Evolutionary conservation across 805 yeast genomes (phyloP).

Genomic region (Citeromyces matritensis): DNA sequence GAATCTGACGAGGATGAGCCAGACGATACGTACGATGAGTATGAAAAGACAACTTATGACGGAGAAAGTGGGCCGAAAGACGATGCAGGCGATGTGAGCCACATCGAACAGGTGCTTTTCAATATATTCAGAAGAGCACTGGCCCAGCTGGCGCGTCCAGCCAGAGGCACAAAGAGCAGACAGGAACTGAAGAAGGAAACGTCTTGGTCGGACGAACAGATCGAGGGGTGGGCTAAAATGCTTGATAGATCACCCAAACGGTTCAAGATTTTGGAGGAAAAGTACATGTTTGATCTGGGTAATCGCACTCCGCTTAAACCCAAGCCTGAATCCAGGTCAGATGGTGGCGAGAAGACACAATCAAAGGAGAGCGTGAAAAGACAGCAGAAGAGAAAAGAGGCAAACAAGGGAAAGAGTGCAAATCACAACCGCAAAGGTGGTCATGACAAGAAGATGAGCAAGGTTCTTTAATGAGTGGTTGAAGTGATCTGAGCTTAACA

Average conservation of each 20-base stretch:
- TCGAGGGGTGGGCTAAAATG: constrained; percentile 89
- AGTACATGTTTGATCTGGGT: constrained; percentile 31
- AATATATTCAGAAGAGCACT: constrained; percentile 35
- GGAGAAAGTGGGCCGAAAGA: constrained; percentile 3
- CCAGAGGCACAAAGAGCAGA: constrained; percentile 37
- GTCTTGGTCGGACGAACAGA: constrained; percentile 77
- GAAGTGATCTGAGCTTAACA: no score
- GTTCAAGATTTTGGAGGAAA: constrained; percentile 47
- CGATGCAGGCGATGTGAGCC: constrained; percentile 14
- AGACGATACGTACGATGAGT: constrained; percentile 63
- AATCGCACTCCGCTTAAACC: not conserved
- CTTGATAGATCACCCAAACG: constrained; percentile 48
- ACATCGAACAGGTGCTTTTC: constrained; percentile 42
- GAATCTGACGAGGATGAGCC: constrained; percentile 76
- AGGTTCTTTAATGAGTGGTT: constrained; percentile 4
- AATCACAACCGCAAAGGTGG: constrained; percentile 55
- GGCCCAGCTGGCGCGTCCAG: constrained; percentile 25
- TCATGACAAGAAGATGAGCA: constrained; percentile 37
- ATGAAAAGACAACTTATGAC: constrained; percentile 20
- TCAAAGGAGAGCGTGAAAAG: constrained; percentile 11
- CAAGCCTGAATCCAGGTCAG: not conserved
- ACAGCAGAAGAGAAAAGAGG: constrained; percentile 28
- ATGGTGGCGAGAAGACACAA: constrained; percentile 2
- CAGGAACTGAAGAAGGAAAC: constrained; percentile 32
- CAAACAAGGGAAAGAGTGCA: constrained; percentile 38